Evolutionary conservation across 352 stramenopile species (phyloP).

Genomic region (Globisporangium cederbergense): DNA sequence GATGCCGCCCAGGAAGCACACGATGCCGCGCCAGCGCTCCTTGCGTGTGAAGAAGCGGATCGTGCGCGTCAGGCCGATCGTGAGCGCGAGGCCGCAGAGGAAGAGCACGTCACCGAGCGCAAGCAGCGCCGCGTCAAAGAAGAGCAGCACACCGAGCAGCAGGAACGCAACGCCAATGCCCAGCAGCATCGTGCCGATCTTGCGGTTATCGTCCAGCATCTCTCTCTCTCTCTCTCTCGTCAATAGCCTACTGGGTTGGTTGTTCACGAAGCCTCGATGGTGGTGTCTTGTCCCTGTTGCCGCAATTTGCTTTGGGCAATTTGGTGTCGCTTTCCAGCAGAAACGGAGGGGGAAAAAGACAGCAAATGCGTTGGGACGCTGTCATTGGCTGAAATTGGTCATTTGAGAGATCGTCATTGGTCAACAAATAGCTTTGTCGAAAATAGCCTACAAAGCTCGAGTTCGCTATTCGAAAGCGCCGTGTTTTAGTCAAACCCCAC

Average conservation of each 20-base stretch:
- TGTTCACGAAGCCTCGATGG: neutral
- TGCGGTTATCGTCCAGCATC: slow-evolving; percentile 93
- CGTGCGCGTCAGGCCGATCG: slow-evolving; percentile 91
- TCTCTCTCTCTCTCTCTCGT: slow-evolving; percentile 3
- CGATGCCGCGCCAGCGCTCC: slow-evolving; percentile 92
- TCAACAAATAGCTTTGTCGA: neutral
- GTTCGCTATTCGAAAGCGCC: neutral
- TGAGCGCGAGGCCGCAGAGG: slow-evolving; percentile 91
- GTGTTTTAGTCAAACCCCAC: neutral
- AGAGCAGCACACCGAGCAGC: slow-evolving; percentile 92
- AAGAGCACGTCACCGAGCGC: slow-evolving; percentile 94
- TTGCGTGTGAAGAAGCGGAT: slow-evolving; percentile 93
- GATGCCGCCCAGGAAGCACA: slow-evolving; percentile 93
- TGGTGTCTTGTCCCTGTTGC: neutral
- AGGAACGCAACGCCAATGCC: slow-evolving; percentile 91
- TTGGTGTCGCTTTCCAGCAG: too few relatives aligned
- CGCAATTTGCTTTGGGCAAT: neutral
- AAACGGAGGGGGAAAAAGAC: neutral
- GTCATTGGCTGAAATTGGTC: slow-evolving; percentile 27
- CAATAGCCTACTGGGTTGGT: neutral
- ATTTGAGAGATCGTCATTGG: neutral
- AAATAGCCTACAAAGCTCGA: neutral
- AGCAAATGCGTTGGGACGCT: slow-evolving; percentile 11
- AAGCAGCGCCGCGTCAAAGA: slow-evolving; percentile 93
- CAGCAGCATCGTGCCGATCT: slow-evolving; percentile 93